Base-by-base conservation (phyloP, 441 rosid genomes). In the Euphorbia schlechtendalii region DNA sequence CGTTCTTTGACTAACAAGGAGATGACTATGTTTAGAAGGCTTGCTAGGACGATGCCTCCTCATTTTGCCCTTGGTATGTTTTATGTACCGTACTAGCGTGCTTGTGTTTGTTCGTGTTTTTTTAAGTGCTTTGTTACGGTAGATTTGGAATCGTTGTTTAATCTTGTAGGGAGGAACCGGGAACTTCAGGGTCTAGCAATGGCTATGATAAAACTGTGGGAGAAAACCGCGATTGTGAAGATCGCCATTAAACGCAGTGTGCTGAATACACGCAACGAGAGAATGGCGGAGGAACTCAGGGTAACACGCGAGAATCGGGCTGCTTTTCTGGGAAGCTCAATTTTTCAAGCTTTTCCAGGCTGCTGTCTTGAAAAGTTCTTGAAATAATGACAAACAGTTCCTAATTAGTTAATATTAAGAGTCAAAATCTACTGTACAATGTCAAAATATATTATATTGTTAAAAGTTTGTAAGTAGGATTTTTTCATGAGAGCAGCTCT, bases 251-350 rank as follows among this genome's bases (percentile, higher is more conserved):
- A 92, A 72, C 96, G 90, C 0, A 88, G 90, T 43, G 94, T 92
- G 32, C 78, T 66, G 74, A 86, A 87, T 76, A 88, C 96, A 12
- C 71, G 85, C 28, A 92, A 86, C 72, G 98, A 92, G 74, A 83
- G 93, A 74, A 92, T 92, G 98, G 94, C 98, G 2, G 96, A 88
- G 70, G 96, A 89, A 61, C 96, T 92, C 36, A 85, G 82, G 96
- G 98, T 88, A 53, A 75, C 77, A 70, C 55, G 8, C 14, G 32
- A 66, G 1, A 54, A 66, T 61, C n/a, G n/a, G n/a, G n/a, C n/a
- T n/a, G n/a, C n/a, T n/a, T n/a, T n/a, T n/a, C n/a, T n/a, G n/a
- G n/a, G n/a, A n/a, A n/a, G n/a, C n/a, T n/a, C n/a, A n/a, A n/a
- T n/a, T n/a, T n/a, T n/a, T n/a, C n/a, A n/a, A n/a, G n/a, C n/a